Base-by-base conservation (phyloP, 1,284 basidiomycete species). In the Ceratorhiza oryzae-sativae region DNA sequence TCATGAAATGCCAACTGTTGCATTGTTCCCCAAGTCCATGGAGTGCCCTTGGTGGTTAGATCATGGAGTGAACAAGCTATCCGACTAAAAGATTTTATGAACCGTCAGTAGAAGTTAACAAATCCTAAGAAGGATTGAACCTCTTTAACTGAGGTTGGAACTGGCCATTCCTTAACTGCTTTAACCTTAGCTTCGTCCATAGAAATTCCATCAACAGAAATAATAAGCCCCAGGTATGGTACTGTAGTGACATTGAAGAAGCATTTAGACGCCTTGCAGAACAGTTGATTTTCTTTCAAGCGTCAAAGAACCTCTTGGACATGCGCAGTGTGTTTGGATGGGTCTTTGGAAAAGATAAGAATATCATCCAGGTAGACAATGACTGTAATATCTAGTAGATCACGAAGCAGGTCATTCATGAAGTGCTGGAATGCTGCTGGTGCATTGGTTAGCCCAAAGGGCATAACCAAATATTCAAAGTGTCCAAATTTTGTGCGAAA, bases 61-160 rank as follows among this genome's bases (percentile, higher is more conserved):
- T 59, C 25, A 13, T 75, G 76, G 1, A 82, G 51, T 2, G 79
- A 79, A 0, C 20, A 18, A 1, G 76, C 74, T 25, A 79, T 76
- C 10, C 61, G 32, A 0, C 79, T 76, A 73, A 76, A 82, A 23
- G 74, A 51, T 9, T 63, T 36, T 41, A 82, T 77, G 73, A 81
- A 82, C 13, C 76, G 60, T 0, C 78, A 65, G 67, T 81, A 82
- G 71, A 78, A 80, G 71, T 78, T 78, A 1, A 76, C 76, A 27
- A 82, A 76, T 9, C 80, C 80, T 2, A 81, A 51, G 74, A 82
- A 81, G 1, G 48, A 45, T 67, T 78, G 77, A 25, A 78, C 45
- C 34, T 80, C 73, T 25, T 72, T 73, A 25, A 79, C 71, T 12
- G 45, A 76, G 1, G n/a, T 73, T 0, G 79, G 80, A 0, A 42